Conservation (phyloP, 768 basidiomycete genomes). For the Termitomyces sp. region DNA sequence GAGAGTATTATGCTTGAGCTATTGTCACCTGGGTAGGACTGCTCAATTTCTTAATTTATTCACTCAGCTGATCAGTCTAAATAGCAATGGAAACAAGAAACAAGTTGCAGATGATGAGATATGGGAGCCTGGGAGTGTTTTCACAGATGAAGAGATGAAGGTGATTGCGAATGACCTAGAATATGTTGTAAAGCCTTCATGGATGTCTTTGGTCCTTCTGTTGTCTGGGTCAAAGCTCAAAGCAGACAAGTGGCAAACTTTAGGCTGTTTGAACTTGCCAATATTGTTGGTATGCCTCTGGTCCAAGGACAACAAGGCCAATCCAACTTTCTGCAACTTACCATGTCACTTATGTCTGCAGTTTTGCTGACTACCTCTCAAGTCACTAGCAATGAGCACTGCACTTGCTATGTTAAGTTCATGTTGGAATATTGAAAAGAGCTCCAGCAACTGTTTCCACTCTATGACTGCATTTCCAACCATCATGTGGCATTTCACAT, state of each 20-base stretch:
- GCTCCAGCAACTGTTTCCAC: not conserved
- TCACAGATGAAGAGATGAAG: not conserved
- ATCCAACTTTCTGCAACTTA: not conserved
- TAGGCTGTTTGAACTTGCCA: not conserved
- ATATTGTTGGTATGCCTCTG: not conserved
- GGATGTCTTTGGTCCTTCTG: not conserved
- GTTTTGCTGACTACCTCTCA: not conserved
- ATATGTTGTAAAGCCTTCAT: not conserved
- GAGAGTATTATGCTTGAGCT: not conserved
- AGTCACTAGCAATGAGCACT: not conserved
- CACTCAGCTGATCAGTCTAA: not conserved
- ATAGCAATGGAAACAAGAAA: not conserved
- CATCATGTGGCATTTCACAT: not conserved
- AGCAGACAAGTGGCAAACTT: not conserved
- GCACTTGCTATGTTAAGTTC: not conserved
- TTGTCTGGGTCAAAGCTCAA: not conserved
- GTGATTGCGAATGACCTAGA: not conserved
- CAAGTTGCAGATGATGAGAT: not conserved
- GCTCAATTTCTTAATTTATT: not conserved
- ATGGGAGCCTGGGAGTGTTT: not conserved
- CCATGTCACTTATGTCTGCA: not conserved
- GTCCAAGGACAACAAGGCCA: not conserved
- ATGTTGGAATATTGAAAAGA: not conserved
- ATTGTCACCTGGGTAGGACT: not conserved
- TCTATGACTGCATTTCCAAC: not conserved